Evolutionary conservation across 306 rosid species (phyloP).

Genomic region (Rosa lucieae): DNA sequence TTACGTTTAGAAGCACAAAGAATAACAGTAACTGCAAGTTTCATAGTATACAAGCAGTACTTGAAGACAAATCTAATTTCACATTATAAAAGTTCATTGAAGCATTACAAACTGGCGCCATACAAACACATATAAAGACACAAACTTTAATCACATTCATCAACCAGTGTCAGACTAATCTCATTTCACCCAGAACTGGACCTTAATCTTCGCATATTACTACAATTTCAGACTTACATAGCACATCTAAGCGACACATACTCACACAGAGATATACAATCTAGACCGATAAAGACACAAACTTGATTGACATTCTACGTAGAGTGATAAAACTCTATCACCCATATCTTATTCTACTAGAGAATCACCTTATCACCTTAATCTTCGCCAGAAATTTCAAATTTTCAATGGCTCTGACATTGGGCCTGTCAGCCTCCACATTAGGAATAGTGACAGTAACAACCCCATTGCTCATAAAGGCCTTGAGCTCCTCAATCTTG

Average conservation of each 20-base stretch:
- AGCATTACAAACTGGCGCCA: neutral
- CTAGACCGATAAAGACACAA: neutral
- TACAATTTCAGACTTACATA: neutral
- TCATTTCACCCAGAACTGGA: neutral
- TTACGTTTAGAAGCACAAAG: neutral
- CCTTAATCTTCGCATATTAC: neutral
- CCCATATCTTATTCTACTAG: neutral
- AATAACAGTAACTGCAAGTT: neutral
- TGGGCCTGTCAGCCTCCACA: slow-evolving; percentile 23
- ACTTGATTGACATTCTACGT: neutral
- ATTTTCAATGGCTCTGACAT: slow-evolving; percentile 51
- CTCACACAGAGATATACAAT: neutral
- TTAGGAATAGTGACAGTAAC: slow-evolving; percentile 60
- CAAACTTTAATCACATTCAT: neutral
- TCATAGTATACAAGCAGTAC: neutral
- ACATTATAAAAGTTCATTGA: neutral
- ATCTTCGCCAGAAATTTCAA: slow-evolving; percentile 45
- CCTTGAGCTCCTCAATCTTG: slow-evolving; percentile 52
- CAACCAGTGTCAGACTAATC: neutral
- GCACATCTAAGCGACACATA: neutral
- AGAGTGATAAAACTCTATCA: neutral
- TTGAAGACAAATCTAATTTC: neutral
- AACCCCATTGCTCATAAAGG: slow-evolving; percentile 52
- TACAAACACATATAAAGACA: neutral
- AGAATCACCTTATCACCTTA: neutral